Evolutionary conservation across 2,329 filamentous ascomycete species (phyloP).

Genomic region (Ophiostoma australiae): DNA sequence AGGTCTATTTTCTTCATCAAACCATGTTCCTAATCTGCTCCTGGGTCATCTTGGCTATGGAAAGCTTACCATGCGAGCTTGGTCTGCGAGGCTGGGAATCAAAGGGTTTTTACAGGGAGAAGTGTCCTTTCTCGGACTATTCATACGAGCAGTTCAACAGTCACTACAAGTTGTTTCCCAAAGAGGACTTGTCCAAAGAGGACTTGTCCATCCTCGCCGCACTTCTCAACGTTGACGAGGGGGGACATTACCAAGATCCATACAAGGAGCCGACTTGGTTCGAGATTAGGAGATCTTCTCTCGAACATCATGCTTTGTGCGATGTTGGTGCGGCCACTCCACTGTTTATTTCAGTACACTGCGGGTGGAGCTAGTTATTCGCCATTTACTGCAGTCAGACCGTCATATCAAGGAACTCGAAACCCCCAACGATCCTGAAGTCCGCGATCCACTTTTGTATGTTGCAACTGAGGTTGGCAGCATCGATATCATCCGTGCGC

Average conservation of each 20-base stretch:
- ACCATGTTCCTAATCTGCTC: neutral
- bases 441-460: neutral
- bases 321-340: neutral
- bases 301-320: too few relatives aligned
- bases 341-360: neutral
- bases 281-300: too few relatives aligned
- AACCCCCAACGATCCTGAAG: neutral
- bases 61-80: neutral
- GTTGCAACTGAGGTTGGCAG: neutral
- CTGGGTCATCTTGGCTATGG: neutral
- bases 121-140: neutral
- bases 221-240: neutral
- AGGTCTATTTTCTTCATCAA: neutral
- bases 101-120: neutral
- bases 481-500: neutral
- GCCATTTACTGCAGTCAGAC: neutral
- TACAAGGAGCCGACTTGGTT: neutral
- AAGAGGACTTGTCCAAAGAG: neutral
- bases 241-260: neutral
- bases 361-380: neutral
- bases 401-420: neutral
- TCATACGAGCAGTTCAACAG: neutral
- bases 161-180: neutral
- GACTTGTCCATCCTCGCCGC: neutral
- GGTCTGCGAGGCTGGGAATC: rapidly evolving